Base-by-base conservation (phyloP, 768 basidiomycete species). In the Panellus pusillus region DNA sequence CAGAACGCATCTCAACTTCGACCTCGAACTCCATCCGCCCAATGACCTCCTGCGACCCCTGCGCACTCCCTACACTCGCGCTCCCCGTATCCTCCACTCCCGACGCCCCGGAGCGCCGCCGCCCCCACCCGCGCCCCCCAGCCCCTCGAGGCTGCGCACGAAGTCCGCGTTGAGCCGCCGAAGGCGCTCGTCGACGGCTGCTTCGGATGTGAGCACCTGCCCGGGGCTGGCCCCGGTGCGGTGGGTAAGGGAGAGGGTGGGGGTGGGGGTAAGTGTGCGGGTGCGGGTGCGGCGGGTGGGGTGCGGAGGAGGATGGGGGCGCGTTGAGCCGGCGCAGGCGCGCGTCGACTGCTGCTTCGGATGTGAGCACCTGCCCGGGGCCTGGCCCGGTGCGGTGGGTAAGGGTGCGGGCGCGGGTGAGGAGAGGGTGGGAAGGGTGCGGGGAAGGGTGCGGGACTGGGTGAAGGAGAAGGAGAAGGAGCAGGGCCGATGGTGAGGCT, bases 121-220 rank as follows among this genome's bases (percentile, higher is more conserved):
- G 37, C 27, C 41, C 41, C 19, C 32, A 44, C 54, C 42, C 51
- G 40, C 69, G 1, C 71, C 69, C 3, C 77, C 79, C 2, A 89
- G 70, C 15, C 83, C 84, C 52, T 83, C 81, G 29, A 91, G 68
- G 44, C 83, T 86, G 50, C 77, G 79, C 61, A 82, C 57, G 66
- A 91, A 91, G 38, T 75, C 72, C 59, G 84, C 84, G 52, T 87
- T 81, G 88, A 90, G 86, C 68, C 75, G 74, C 43, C 70, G 71
- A 48, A 91, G 65, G 56, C 79, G 72, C 66, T 82, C 83, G 47
- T 87, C 86, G 3, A 91, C 81, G 51, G 84, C 88, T 4, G 76
- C 74, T 58, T 79, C 82, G 28, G 75, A 82, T n/a, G 86, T 86
- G 29, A 87, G 70, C 77, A 88, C 79, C 15, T n/a, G n/a, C n/a